Base-by-base conservation (phyloP, 2,329 filamentous ascomycete species). In the Zymoseptoria ardabiliae region DNA sequence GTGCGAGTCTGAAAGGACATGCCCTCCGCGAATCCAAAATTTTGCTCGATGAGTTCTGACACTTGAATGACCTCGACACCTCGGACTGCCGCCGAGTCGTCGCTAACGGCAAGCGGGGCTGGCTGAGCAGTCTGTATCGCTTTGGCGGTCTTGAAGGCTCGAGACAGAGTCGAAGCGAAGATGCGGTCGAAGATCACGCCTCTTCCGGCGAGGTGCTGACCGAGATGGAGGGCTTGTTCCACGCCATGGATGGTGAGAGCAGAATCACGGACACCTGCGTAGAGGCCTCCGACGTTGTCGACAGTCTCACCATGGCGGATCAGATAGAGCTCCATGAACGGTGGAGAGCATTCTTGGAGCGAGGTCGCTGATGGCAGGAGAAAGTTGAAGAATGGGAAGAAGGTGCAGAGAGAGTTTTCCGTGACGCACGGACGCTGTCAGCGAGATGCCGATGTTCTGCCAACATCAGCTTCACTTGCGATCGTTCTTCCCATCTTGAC, bases 261-360 rank as follows among this genome's bases (percentile, higher is more conserved):
- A 1, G 91, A 93, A 75, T 96, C 90, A 72, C 85, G 88, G 55
- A 85, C 83, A 61, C 91, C 91, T 67, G 91, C 91, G 76, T 89
- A 92, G 61, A 90, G 75, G 57, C 86, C 83, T 11, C 58, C 59
- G 60, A 94, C 87, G 73, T 96, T 96, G 76, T 96, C 89, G 65
- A 95, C 89, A 17, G 90, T 93, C 77, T 96, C 91, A 70, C 87
- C 91, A 79, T 96, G 91, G 58, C 91, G 86, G 69, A 96, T 85
- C 68, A 96, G 81, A 69, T 91, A 85, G 58, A 96, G 73, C 70
- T 80, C 81, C 82, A 88, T 84, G 51, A 53, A 45, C 52, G 25
- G 30, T 11, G 52, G 53, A 55, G 55, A 22, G 35, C 35, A 45
- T 45, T 45, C n/a, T 56, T 56, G 30, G 55, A 19, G 11, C 49